Conservation (phyloP, 2,329 filamentous ascomycete species). For the Furcasterigmium furcatum region DNA sequence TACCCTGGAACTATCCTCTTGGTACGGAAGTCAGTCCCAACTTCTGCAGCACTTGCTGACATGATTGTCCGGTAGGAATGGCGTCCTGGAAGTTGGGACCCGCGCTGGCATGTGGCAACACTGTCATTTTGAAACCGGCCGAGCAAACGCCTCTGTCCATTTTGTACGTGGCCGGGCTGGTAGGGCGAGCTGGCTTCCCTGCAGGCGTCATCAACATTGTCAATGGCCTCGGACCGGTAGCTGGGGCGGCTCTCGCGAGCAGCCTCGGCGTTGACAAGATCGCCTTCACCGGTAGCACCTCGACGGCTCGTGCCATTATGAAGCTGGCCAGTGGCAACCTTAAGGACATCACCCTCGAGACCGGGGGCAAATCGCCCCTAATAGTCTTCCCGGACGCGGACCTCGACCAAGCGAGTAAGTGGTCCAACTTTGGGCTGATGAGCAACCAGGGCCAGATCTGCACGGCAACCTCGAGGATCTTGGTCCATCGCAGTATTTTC, state of each 20-base stretch:
- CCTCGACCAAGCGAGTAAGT: slow-evolving; percentile 58
- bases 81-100: slow-evolving; percentile 68
- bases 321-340: slow-evolving; percentile 57
- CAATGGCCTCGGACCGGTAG: slow-evolving; percentile 61
- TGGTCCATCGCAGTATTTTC: slow-evolving; percentile 53
- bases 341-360: too few species aligned
- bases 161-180: slow-evolving; percentile 57
- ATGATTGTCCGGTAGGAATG: slow-evolving; percentile 60
- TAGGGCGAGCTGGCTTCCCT: slow-evolving; percentile 68
- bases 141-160: slow-evolving; percentile 58
- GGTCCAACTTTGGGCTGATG: slow-evolving; percentile 33
- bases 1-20: too few species aligned
- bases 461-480: slow-evolving; percentile 54
- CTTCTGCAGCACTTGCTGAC: too few species aligned
- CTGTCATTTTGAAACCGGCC: slow-evolving; percentile 54
- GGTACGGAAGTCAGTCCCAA: too few species aligned
- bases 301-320: slow-evolving; percentile 66
- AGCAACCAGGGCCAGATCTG: slow-evolving; percentile 56
- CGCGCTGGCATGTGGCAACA: slow-evolving; percentile 56
- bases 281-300: slow-evolving; percentile 68
- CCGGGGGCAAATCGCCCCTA: slow-evolving; percentile 56
- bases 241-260: slow-evolving; percentile 61
- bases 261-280: too few species aligned
- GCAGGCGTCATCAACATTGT: slow-evolving; percentile 70
- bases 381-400: slow-evolving; percentile 58